phyloP scores from a whole-genome alignment of 2,329 filamentous ascomycete species.

The Arthrinium puccinioides region DNA sequence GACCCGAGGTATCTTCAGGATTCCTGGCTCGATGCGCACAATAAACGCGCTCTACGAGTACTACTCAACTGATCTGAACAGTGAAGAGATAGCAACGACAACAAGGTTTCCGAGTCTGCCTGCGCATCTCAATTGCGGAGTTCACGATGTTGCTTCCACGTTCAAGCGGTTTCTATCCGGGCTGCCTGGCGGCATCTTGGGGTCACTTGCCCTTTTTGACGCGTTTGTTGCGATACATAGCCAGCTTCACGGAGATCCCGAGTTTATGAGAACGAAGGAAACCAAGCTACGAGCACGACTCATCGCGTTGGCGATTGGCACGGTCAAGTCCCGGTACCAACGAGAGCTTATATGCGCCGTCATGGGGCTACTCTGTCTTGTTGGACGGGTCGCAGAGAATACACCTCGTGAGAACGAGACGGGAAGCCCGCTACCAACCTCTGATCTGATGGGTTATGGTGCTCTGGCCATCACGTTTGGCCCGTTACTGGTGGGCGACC shows the following conservation, averaged over 20 bases:
- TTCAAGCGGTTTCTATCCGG: conserved; percentile 60
- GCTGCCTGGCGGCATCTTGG: conserved; percentile 59
- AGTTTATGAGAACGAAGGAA: conserved; percentile 45
- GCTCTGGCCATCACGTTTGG: conserved; percentile 59
- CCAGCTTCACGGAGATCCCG: conserved; percentile 44
- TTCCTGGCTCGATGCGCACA: conserved; percentile 50
- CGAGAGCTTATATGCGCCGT: conserved; percentile 60
- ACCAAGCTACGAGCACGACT: conserved; percentile 54
- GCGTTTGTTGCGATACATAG: conserved; percentile 53
- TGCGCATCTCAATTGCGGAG: conserved; percentile 47
- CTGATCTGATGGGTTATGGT: conserved; percentile 57
- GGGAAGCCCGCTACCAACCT: conserved; percentile 44
- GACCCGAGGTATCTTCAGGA: conserved; percentile 54
- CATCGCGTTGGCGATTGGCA: conserved; percentile 55
- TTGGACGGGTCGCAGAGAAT: conserved; percentile 51
- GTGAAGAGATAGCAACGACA: conserved; percentile 46
- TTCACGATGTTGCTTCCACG: conserved; percentile 59
- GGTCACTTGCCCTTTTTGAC: conserved; percentile 54
- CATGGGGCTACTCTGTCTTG: conserved; percentile 55
- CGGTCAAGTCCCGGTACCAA: conserved; percentile 51
- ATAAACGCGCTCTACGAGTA: conserved; percentile 57
- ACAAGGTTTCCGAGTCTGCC: conserved; percentile 54
- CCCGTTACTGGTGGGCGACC: conserved; percentile 52
- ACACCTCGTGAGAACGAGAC: conserved; percentile 42
- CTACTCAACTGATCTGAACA: conserved; percentile 46